These are phyloP conservation scores for Ganoderma resinaceum DNA, from an alignment of 1,284 basidiomycete genomes.

Conservation along the genomic window DNA sequence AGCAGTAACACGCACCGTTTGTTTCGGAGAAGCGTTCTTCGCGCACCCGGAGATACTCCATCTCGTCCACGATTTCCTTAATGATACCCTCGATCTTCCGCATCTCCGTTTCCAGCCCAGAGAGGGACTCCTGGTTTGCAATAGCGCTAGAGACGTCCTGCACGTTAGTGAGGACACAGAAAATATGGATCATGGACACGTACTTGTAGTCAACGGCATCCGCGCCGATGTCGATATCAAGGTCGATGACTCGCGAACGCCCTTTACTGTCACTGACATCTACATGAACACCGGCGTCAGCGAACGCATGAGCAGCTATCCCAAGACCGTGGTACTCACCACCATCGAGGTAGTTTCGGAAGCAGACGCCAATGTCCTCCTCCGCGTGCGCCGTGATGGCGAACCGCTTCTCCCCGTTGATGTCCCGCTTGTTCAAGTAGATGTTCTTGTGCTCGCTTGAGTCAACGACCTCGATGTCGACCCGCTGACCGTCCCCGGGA, in stretches of 20 bases:
- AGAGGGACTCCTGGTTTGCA: slow-evolving; percentile 97
- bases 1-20: slow-evolving; percentile 71
- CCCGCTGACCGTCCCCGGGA: slow-evolving; percentile 73
- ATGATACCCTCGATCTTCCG: slow-evolving; percentile 94
- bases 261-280: slow-evolving; percentile 56
- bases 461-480: slow-evolving; percentile 96
- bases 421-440: slow-evolving; percentile 89
- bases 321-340: slow-evolving; percentile 55
- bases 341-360: slow-evolving; percentile 80
- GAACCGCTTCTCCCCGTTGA: slow-evolving; percentile 91
- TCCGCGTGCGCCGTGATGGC: slow-evolving; percentile 95
- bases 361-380: slow-evolving; percentile 95
- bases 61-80: slow-evolving; percentile 94
- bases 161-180: not conserved
- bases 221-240: slow-evolving; percentile 97
- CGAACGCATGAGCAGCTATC: not conserved
- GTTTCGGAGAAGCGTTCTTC: slow-evolving; percentile 93
- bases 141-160: slow-evolving; percentile 73
- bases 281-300: slow-evolving; percentile 29
- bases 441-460: slow-evolving; percentile 88
- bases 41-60: slow-evolving; percentile 90
- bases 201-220: slow-evolving; percentile 99
- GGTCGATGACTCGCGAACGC: slow-evolving; percentile 78
- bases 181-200: slow-evolving; percentile 36
- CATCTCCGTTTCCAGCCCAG: slow-evolving; percentile 97